Evolutionary conservation across 2,329 filamentous ascomycete species (phyloP).

Genomic region (Neophaeococcomyces aloes): DNA sequence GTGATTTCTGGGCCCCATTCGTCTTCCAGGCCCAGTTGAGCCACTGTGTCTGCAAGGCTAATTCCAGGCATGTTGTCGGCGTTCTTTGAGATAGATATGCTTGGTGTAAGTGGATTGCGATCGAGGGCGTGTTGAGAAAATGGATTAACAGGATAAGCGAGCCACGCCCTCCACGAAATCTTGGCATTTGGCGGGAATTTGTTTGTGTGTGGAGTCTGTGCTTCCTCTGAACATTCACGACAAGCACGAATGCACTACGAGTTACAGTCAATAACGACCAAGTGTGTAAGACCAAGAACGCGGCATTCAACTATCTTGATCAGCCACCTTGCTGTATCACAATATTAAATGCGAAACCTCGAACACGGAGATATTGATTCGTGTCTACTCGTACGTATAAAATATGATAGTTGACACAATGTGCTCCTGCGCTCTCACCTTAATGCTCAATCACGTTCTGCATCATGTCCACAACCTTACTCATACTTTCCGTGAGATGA

Average conservation of each 20-base stretch:
- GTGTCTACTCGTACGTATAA: too few species aligned
- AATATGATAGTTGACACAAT: not conserved
- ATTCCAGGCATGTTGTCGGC: slow-evolving; percentile 38
- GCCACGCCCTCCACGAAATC: slow-evolving; percentile 1
- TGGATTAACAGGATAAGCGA: too few species aligned
- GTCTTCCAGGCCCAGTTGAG: slow-evolving; percentile 61
- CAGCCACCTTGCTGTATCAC: too few species aligned
- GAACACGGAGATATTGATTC: too few species aligned
- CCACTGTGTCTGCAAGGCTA: slow-evolving; percentile 56
- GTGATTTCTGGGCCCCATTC: slow-evolving; percentile 81
- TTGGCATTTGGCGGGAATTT: not conserved
- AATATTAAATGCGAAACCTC: too few species aligned
- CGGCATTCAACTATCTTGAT: too few species aligned
- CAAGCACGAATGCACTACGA: too few species aligned
- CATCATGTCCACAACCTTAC: slow-evolving; percentile 1
- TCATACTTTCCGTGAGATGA: not conserved
- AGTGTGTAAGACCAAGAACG: too few species aligned
- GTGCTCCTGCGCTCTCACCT: not conserved
- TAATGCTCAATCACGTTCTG: not conserved
- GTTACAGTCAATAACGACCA: not conserved
- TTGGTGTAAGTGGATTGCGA: not conserved
- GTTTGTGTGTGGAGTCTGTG: not conserved
- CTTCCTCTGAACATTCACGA: too few species aligned
- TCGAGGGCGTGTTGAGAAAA: not conserved
- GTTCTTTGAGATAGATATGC: not conserved